A percentile compares a stretch with the other conserved stretches of the same genome.
Conservation (phyloP, 2,329 filamentous ascomycete species). For the Xylaria sp. region DNA sequence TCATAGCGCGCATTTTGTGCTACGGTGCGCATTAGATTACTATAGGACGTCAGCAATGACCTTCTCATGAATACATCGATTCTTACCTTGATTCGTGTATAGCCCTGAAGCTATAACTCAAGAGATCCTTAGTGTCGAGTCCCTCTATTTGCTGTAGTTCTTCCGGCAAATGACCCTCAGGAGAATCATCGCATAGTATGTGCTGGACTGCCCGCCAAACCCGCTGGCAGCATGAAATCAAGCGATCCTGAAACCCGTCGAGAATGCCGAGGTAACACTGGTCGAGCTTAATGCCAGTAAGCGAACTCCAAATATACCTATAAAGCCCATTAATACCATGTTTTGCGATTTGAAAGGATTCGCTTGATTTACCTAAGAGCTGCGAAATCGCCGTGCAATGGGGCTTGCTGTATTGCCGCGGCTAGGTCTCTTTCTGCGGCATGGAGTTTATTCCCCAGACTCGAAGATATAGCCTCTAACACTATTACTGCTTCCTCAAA, state of each 20-base stretch:
- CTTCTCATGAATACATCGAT: slow-evolving; percentile 3
- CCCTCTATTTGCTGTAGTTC: slow-evolving; percentile 78
- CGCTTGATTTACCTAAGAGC: slow-evolving; percentile 64
- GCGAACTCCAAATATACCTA: slow-evolving; percentile 65
- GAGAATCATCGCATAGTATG: slow-evolving; percentile 91
- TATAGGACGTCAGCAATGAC: slow-evolving; percentile 53
- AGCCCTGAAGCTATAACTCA: slow-evolving; percentile 95
- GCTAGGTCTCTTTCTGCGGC: slow-evolving; percentile 74
- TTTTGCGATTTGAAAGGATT: neutral
- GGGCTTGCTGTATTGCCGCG: slow-evolving; percentile 71
- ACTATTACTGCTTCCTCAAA: slow-evolving; percentile 60
- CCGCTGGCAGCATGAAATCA: slow-evolving; percentile 70
- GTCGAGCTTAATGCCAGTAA: slow-evolving; percentile 56
- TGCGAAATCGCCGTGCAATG: slow-evolving; percentile 77
- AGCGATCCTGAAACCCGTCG: slow-evolving; percentile 60
- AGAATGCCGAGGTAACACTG: slow-evolving; percentile 53
- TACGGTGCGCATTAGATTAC: slow-evolving; percentile 76
- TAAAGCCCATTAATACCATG: slow-evolving; percentile 23
- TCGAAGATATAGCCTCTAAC: slow-evolving; percentile 66
- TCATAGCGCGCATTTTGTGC: slow-evolving; percentile 64
- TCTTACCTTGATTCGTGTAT: slow-evolving; percentile 90
- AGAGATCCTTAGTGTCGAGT: slow-evolving; percentile 83
- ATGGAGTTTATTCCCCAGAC: slow-evolving; percentile 72
- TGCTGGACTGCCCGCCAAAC: slow-evolving; percentile 82
- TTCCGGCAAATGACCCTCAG: slow-evolving; percentile 85